phyloP scores from a whole-genome alignment of 768 basidiomycete genomes.

The Chalciporus sphaerocephalus region DNA sequence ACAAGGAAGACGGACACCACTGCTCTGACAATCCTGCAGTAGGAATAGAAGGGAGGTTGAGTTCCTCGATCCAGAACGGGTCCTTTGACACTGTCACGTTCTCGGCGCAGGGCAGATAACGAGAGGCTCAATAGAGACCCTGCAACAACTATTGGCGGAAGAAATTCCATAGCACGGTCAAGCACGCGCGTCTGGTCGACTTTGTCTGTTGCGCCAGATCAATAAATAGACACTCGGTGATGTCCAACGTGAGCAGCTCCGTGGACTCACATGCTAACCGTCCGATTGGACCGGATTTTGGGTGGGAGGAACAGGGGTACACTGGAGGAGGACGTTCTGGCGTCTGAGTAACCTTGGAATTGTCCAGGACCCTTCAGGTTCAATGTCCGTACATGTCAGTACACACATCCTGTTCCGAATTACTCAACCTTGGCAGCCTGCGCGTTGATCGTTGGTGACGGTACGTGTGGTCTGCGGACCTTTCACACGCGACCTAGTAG shows the following conservation, averaged over 20 bases:
- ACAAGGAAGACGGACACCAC: not conserved
- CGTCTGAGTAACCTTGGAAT: too few species aligned
- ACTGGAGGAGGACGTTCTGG: too few species aligned
- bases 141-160: not conserved
- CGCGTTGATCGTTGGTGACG: too few species aligned
- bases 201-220: not conserved
- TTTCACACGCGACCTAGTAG: too few species aligned
- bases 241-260: not conserved
- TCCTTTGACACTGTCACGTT: not conserved
- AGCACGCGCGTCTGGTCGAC: not conserved
- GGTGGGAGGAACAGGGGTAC: too few species aligned
- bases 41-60: not conserved
- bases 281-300: too few species aligned
- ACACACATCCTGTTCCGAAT: too few species aligned
- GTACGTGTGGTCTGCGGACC: too few species aligned
- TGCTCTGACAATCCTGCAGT: not conserved
- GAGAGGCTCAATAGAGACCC: slow-evolving; percentile 4
- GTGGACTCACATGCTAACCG: not conserved
- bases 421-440: too few species aligned
- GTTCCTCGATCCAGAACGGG: not conserved
- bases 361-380: too few species aligned
- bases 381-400: too few species aligned
- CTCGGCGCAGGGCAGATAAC: not conserved
- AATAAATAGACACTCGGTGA: not conserved
- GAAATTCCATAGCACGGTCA: not conserved